These are phyloP conservation scores for Fusarium sp. DNA, from an alignment of 2,329 filamentous ascomycete species.

Conservation along the genomic window DNA sequence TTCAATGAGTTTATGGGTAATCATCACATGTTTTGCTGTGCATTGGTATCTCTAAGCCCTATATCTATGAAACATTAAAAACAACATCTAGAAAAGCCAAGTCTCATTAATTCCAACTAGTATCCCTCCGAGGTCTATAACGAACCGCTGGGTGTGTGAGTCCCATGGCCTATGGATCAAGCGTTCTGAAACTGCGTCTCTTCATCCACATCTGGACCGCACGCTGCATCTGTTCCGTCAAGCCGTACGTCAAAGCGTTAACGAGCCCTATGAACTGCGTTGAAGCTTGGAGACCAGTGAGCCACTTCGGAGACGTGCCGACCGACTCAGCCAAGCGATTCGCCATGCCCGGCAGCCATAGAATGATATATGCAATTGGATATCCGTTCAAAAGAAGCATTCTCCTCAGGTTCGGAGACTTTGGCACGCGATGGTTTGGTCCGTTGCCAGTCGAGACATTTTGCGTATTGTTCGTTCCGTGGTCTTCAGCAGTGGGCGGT, in stretches of 20 bases:
- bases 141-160: not conserved
- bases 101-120: no score
- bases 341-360: not conserved
- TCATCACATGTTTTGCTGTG: fast-evolving
- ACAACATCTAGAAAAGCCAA: fast-evolving
- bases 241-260: not conserved
- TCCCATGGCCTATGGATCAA: not conserved
- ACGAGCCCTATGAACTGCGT: not conserved
- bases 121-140: no score
- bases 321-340: not conserved
- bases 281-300: not conserved
- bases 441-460: not conserved
- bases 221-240: conserved; percentile 1
- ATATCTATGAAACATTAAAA: not conserved
- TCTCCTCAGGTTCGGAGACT: not conserved
- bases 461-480: not conserved
- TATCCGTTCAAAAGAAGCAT: not conserved
- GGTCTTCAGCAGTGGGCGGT: not conserved
- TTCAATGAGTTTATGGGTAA: fast-evolving
- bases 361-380: not conserved
- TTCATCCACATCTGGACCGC: not conserved
- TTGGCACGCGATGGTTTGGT: not conserved
- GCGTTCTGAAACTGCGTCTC: not conserved
- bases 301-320: not conserved
- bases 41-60: not conserved